These are phyloP conservation scores for Gossypium thurberi DNA, from an alignment of 345 rosid genomes.

Conservation along the genomic window DNA sequence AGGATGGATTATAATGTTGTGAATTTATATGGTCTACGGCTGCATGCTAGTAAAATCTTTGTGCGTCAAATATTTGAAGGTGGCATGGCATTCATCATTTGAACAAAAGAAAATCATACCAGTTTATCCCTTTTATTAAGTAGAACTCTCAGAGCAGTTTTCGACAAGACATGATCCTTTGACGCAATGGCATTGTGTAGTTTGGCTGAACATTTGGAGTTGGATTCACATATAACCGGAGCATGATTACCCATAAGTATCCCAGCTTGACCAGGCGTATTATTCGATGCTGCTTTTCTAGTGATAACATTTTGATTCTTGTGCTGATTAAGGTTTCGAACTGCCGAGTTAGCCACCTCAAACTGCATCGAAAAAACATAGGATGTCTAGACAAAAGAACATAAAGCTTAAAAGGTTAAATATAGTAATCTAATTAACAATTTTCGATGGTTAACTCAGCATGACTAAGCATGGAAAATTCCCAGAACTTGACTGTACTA, in stretches of 20 bases:
- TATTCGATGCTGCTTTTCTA: slow-evolving; percentile 17
- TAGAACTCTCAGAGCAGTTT: slow-evolving; percentile 45
- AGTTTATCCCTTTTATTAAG: slow-evolving; percentile 51
- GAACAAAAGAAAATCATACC: slow-evolving; percentile 31
- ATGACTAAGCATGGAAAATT: neutral
- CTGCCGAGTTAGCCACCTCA: slow-evolving; percentile 9
- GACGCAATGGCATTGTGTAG: slow-evolving; percentile 29
- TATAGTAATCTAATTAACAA: no score
- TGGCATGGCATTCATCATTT: neutral
- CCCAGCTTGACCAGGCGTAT: slow-evolving; percentile 13
- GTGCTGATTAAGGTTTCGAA: slow-evolving; percentile 16
- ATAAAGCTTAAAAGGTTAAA: neutral
- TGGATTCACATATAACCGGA: slow-evolving; percentile 20
- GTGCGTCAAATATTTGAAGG: neutral
- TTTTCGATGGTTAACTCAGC: neutral
- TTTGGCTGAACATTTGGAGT: slow-evolving; percentile 30
- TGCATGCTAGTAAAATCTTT: neutral
- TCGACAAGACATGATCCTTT: slow-evolving; percentile 33
- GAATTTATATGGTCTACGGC: neutral
- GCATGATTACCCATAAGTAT: slow-evolving; percentile 16
- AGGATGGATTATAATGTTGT: neutral
- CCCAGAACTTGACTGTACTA: neutral
- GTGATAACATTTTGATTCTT: slow-evolving; percentile 23
- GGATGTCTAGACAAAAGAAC: neutral
- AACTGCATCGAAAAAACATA: slow-evolving; percentile 14